phyloP scores from a whole-genome alignment of 106 monocot species.

The Vanilla planifolia region DNA sequence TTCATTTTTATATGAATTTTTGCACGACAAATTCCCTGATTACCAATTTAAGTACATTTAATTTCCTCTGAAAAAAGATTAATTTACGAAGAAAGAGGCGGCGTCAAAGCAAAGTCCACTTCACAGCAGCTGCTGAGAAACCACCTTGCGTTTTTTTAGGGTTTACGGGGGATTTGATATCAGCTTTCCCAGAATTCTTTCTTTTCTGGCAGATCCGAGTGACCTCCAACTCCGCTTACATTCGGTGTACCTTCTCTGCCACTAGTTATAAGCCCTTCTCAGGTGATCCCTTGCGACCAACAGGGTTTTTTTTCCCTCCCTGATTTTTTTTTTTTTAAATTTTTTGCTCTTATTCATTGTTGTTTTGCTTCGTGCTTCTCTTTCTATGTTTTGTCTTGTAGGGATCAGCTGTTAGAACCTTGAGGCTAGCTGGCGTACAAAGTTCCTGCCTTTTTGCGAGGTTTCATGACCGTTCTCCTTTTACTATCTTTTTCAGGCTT shows the following conservation, averaged over 20 bases:
- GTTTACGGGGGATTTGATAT: not conserved
- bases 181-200: not conserved
- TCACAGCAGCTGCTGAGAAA: not conserved
- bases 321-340: no score
- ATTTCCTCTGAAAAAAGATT: no score
- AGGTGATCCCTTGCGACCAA: not conserved
- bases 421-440: not conserved
- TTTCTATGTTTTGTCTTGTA: not conserved
- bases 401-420: not conserved
- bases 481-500: not conserved
- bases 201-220: not conserved
- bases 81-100: slow-evolving; percentile 2
- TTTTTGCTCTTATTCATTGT: not conserved
- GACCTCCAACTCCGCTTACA: not conserved
- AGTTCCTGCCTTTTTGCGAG: not conserved
- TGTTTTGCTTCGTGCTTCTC: not conserved
- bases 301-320: not conserved
- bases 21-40: no score
- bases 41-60: no score
- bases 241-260: not conserved
- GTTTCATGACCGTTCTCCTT: not conserved
- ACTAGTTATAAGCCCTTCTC: not conserved
- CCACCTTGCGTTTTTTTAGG: not conserved
- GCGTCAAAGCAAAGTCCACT: slow-evolving; percentile 2
- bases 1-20: no score